A percentile compares a stretch with the other conserved stretches of the same genome.
phyloP scores from a whole-genome alignment of 805 yeast genomes.

The Peterozyma xylosa region DNA sequence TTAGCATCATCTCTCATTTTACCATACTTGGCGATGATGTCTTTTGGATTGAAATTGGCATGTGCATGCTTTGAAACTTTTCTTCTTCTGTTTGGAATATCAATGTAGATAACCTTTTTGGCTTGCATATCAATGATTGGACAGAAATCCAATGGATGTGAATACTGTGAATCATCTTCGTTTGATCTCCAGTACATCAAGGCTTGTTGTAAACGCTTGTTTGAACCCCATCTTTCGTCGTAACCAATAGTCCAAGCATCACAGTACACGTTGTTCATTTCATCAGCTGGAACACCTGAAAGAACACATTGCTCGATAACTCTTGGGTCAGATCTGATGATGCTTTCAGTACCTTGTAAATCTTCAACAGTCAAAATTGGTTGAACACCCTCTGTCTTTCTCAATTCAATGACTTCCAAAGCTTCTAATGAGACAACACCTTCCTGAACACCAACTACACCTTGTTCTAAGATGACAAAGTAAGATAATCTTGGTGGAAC shows the following conservation, averaged over 20 bases:
- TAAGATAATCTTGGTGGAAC: constrained; percentile 63
- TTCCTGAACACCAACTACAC: constrained; percentile 57
- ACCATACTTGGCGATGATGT: constrained; percentile 53
- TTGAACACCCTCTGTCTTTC: constrained; percentile 52
- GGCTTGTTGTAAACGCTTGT: constrained; percentile 72
- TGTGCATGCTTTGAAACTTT: constrained; percentile 62
- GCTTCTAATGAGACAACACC: constrained; percentile 57
- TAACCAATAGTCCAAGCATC: constrained; percentile 65
- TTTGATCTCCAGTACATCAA: constrained; percentile 68
- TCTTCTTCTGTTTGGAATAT: constrained; percentile 69
- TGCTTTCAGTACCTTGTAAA: constrained; percentile 51
- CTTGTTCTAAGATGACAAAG: constrained; percentile 53
- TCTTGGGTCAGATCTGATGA: constrained; percentile 61
- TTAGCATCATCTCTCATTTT: constrained; percentile 55
- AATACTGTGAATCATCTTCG: constrained; percentile 63
- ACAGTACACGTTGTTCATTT: constrained; percentile 55
- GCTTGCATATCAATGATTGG: constrained; percentile 75
- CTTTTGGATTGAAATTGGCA: constrained; percentile 63
- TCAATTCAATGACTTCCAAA: constrained; percentile 36
- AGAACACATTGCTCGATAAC: constrained; percentile 68
- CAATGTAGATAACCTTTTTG: constrained; percentile 62
- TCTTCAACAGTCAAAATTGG: constrained; percentile 72
- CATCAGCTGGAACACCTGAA: constrained; percentile 58
- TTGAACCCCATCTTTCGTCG: constrained; percentile 69
- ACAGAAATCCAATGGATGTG: constrained; percentile 74